Base-by-base conservation (phyloP, 1,284 basidiomycete species). In the Cryptococcus sp. region DNA sequence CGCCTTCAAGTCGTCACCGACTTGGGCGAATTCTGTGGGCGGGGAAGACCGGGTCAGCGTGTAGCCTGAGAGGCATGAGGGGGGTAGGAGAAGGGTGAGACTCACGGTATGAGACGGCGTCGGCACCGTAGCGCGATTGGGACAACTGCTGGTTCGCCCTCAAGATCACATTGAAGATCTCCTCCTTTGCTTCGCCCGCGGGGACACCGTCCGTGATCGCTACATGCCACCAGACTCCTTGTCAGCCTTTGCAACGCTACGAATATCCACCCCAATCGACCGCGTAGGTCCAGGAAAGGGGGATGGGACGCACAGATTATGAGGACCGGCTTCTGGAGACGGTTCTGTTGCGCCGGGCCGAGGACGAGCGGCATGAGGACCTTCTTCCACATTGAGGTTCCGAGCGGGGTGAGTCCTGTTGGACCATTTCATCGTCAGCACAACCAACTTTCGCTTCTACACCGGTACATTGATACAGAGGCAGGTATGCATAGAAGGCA, bases 281-380 rank as follows among this genome's bases (percentile, higher is more conserved):
- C n/a, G n/a, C n/a, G n/a, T n/a, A n/a, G n/a, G n/a, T n/a, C n/a
- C 28, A 33, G 5, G 9, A n/a, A 47, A 21, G 21, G 15, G 4
- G 4, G 33, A 24, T 8, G n/a, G 23, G 2, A 24, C 46, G 12
- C 15, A 47, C 46, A 28, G 53, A 80, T 73, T 56, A 80, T 67
- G 20, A 80, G 59, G 15, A 80, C 57, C 7, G 79, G 79, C 69
- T 80, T 80, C 57, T 75, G 68, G n/a, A 80, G 67, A 42, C 61
- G 52, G 55, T 68, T 66, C 21, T 63, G 47, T 35, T 76, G 68
- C n/a, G 76, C 77, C 6, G 79, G 78, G 40, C 73, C 73, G 5
- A 79, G 62, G 8, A 80, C 62, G 33, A 79, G 65, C 9, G 79
- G 79, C 63, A 78, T 72, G 37, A 80, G 62, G 57, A 80, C 72